A percentile compares a stretch with the other conserved stretches of the same genome.
These are phyloP conservation scores for Paspalum notatum DNA, from an alignment of 176 grass and related monocot species.

Conservation along the genomic window DNA sequence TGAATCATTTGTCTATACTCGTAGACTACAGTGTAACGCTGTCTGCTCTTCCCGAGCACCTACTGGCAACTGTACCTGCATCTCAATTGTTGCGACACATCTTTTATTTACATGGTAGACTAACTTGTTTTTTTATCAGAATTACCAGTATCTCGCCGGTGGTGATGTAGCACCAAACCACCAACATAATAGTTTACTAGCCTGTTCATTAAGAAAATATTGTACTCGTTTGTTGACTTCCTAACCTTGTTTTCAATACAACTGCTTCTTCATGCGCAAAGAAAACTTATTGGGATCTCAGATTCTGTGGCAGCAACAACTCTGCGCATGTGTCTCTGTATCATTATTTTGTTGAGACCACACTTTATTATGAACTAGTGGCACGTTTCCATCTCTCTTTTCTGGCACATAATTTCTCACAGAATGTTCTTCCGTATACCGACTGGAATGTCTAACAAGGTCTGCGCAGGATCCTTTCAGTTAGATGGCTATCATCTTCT, in stretches of 20 bases:
- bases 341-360: not conserved
- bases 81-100: not conserved
- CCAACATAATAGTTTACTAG: not conserved
- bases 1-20: not conserved
- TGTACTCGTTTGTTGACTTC: not conserved
- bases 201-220: no score
- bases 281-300: not conserved
- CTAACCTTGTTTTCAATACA: not conserved
- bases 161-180: not conserved
- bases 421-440: not conserved
- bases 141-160: not conserved
- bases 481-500: conserved; percentile 32
- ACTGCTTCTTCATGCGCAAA: not conserved
- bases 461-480: conserved; percentile 25
- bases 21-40: conserved; percentile 14
- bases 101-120: not conserved
- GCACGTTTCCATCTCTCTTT: not conserved
- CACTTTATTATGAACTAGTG: not conserved
- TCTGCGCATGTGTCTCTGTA: not conserved
- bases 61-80: not conserved
- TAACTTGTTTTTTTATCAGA: not conserved
- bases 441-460: not conserved
- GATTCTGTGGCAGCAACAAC: not conserved
- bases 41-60: not conserved
- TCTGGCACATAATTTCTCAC: not conserved